These are phyloP conservation scores for Kwoniella bestiolae DNA, from an alignment of 768 basidiomycete species.

Conservation along the genomic window DNA sequence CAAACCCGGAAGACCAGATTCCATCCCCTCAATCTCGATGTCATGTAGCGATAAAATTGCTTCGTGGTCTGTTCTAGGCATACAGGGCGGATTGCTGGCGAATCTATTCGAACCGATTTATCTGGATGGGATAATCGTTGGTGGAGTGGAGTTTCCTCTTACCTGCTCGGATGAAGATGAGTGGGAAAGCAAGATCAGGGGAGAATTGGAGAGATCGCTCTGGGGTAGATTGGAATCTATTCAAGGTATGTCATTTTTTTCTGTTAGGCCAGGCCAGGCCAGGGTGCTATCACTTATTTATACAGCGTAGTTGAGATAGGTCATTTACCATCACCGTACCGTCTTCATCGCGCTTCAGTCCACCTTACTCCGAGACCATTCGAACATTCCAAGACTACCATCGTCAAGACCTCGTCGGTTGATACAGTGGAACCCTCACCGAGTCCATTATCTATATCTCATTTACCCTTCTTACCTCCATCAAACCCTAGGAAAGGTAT, in stretches of 20 bases:
- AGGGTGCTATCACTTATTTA: not conserved
- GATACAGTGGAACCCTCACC: conserved; percentile 49
- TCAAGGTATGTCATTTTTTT: conserved; percentile 28
- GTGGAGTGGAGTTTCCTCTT: conserved; percentile 66
- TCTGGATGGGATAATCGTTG: conserved; percentile 69
- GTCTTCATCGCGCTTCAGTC: conserved; percentile 63
- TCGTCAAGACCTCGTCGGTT: conserved; percentile 29
- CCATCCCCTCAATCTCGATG: conserved; percentile 79
- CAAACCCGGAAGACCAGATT: conserved; percentile 91
- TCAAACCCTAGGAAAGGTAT: conserved; percentile 2
- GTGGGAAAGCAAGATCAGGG: conserved; percentile 58
- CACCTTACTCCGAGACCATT: conserved; percentile 69
- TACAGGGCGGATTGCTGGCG: conserved; percentile 80
- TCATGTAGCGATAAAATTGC: conserved; percentile 96
- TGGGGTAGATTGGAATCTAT: conserved; percentile 62
- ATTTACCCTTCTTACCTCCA: conserved; percentile 11
- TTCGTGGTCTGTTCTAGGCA: conserved; percentile 77
- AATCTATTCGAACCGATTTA: conserved; percentile 66
- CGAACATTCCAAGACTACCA: conserved; percentile 63
- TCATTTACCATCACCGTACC: conserved; percentile 62
- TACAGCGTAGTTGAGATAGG: conserved; percentile 25
- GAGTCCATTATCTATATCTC: conserved; percentile 15
- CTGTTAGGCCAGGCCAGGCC: no score
- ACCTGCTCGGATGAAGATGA: not conserved
- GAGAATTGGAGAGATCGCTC: conserved; percentile 74